Percentiles rank a stretch among this genome's conserved stretches.
Conservation (phyloP, 352 stramenopile species). For the Globisporangium parvum region DNA sequence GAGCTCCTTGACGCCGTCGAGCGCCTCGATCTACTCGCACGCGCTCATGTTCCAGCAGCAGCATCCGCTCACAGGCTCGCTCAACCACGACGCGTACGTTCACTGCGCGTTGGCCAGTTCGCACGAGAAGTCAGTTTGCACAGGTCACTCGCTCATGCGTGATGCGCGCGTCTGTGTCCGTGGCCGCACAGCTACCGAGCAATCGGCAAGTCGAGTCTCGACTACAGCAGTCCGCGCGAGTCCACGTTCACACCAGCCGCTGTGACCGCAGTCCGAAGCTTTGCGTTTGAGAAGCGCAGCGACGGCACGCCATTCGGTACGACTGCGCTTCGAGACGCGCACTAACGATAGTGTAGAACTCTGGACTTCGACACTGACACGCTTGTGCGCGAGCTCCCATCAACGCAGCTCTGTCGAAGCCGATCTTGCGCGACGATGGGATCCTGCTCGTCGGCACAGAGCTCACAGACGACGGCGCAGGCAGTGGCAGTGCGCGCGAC, state of each 20-base stretch:
- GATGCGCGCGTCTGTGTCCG: too few relatives aligned
- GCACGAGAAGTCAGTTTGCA: too few relatives aligned
- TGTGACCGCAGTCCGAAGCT: constrained; percentile 7
- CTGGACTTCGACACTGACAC: background rate
- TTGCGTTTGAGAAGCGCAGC: constrained; percentile 25
- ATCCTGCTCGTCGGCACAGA: constrained; percentile 68
- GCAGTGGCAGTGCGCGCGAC: background rate
- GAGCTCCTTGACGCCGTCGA: background rate
- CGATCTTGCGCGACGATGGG: constrained; percentile 67
- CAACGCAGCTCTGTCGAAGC: constrained; percentile 76
- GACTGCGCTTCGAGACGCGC: constrained; percentile 1
- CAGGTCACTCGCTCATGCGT: background rate
- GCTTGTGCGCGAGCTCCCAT: too few relatives aligned
- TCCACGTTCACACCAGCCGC: background rate
- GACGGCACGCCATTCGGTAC: constrained; percentile 37
- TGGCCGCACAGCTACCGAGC: constrained; percentile 4
- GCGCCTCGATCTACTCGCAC: constrained; percentile 8
- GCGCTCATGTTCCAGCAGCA: constrained; percentile 9
- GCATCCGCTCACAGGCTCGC: constrained; percentile 16
- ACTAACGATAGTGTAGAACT: too few relatives aligned
- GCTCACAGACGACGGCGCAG: constrained; percentile 6
- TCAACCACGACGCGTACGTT: constrained; percentile 28
- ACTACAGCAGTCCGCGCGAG: background rate
- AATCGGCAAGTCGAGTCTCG: background rate
- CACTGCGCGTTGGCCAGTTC: too few relatives aligned